Conservation (phyloP, 2,329 filamentous ascomycete genomes). For the Colletotrichum limetticola region DNA sequence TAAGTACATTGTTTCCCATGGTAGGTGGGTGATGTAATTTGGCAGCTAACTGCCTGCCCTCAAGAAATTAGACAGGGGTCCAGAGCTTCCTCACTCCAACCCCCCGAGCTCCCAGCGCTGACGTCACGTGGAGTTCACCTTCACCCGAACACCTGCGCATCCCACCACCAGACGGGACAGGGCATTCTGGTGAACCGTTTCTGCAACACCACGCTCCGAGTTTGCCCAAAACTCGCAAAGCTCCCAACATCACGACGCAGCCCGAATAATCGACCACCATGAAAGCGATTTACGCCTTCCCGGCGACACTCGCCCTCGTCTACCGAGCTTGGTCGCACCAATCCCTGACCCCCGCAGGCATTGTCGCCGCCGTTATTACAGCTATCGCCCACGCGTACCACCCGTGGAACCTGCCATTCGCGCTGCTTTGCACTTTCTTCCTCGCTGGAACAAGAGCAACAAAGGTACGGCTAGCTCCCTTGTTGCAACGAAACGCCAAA, state of each 20-base stretch:
- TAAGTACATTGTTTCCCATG: no score
- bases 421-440: constrained; percentile 86
- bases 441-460: constrained; percentile 85
- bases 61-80: neutral
- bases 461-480: constrained; percentile 65
- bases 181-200: neutral
- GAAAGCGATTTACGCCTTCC: constrained; percentile 67
- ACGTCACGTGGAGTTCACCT: constrained; percentile 30
- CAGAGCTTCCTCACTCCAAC: neutral
- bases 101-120: constrained; percentile 16
- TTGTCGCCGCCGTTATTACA: constrained; percentile 43
- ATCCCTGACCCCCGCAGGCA: constrained; percentile 63
- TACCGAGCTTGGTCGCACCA: constrained; percentile 77
- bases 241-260: neutral
- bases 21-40: neutral
- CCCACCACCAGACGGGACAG: constrained; percentile 9
- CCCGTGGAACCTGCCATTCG: constrained; percentile 93
- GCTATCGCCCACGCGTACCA: constrained; percentile 80
- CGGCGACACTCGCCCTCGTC: constrained; percentile 69
- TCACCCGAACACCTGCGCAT: constrained; percentile 5
- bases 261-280: constrained; percentile 49
- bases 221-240: neutral
- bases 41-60: neutral
- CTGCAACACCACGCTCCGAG: constrained; percentile 4
- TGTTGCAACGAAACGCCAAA: neutral